Conservation (phyloP, 2,329 filamentous ascomycete genomes). For the Ophidiomyces ophidiicola region DNA sequence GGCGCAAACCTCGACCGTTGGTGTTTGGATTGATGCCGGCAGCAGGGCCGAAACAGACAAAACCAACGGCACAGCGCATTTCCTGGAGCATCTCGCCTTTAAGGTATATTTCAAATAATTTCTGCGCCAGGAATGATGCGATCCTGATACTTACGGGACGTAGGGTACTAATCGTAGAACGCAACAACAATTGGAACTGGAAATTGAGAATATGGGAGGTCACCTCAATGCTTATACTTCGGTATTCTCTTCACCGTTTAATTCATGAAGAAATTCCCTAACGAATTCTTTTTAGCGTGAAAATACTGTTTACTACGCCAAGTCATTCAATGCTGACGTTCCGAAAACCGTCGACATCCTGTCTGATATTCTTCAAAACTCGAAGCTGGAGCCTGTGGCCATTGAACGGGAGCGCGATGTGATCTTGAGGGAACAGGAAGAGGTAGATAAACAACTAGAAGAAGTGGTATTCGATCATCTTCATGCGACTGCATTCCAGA, state of each 20-base stretch:
- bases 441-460: constrained; percentile 99
- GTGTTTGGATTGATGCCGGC: constrained; percentile 98
- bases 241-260: constrained; percentile 44
- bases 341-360: constrained; percentile 96
- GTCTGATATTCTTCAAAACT: constrained; percentile 98
- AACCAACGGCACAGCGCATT: constrained; percentile 98
- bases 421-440: constrained; percentile 95
- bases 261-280: neutral
- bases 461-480: constrained; percentile 99
- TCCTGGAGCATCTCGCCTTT: constrained; percentile 98
- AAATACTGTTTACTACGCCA: constrained; percentile 99
- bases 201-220: constrained; percentile 99
- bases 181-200: constrained; percentile 94
- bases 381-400: constrained; percentile 82
- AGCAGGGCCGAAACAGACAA: constrained; percentile 95
- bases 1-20: constrained; percentile 95
- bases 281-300: constrained; percentile 50
- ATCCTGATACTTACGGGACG: constrained; percentile 6
- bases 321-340: constrained; percentile 96
- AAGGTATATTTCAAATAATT: constrained; percentile 52
- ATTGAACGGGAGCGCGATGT: constrained; percentile 98
- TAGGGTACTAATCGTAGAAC: constrained; percentile 83
- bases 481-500: constrained; percentile 94
- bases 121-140: neutral
- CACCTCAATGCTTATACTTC: constrained; percentile 99